A percentile compares a stretch with the other conserved stretches of the same genome.
Evolutionary conservation across 805 yeast genomes (phyloP).

Genomic region (Monosporozyma aquatica): DNA sequence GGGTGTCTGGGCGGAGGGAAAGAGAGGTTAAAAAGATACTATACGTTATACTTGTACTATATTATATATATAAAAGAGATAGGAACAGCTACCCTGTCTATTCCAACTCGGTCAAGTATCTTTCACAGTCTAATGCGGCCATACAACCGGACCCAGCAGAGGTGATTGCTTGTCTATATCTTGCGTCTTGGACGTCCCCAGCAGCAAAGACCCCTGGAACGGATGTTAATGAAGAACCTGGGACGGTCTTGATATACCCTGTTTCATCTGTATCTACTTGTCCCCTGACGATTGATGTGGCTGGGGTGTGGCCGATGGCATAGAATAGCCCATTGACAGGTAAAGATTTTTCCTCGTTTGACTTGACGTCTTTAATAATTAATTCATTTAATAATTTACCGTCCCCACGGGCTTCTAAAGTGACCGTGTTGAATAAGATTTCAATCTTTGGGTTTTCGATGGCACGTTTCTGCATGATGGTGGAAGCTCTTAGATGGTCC

Average conservation of each 20-base stretch:
- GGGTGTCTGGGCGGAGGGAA: no score
- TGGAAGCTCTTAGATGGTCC: constrained; percentile 88
- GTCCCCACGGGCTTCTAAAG: constrained; percentile 87
- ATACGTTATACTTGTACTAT: no score
- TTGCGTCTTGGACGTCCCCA: constrained; percentile 96
- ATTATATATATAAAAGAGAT: no score
- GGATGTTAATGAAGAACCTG: constrained; percentile 82
- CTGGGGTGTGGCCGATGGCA: constrained; percentile 96
- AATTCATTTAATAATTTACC: constrained; percentile 70
- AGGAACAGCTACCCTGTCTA: no score
- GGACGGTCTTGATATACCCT: constrained; percentile 82
- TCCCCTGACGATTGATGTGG: constrained; percentile 68
- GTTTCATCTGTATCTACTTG: constrained; percentile 79
- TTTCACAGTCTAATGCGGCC: constrained; percentile 97
- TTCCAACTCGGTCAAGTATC: constrained; percentile 56
- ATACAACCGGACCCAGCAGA: constrained; percentile 99
- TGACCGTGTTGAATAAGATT: constrained; percentile 76
- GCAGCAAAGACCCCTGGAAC: constrained; percentile 94
- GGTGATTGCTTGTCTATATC: constrained; percentile 96
- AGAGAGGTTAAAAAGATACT: no score
- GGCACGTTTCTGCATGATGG: constrained; percentile 94
- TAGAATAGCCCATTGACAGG: constrained; percentile 88
- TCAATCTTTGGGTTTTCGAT: constrained; percentile 79
- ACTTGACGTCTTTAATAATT: constrained; percentile 58
- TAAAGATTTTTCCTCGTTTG: constrained; percentile 59